Base-by-base conservation (phyloP, 2,329 filamentous ascomycete genomes). In the Madurella fahalii region DNA sequence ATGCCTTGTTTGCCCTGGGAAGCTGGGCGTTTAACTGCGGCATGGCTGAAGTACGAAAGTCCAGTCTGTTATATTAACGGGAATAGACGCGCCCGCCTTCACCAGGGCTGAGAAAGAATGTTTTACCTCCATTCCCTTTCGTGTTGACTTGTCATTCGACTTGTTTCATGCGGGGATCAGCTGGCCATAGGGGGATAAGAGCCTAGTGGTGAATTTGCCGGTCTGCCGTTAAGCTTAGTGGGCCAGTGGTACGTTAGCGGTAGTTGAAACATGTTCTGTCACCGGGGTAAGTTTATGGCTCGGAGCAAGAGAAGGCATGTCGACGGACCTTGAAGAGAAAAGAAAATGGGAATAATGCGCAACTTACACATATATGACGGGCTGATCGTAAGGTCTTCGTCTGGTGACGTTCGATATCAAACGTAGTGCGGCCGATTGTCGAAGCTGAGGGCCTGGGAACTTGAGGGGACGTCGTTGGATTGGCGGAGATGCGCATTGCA, bases 1-100 rank as follows among this genome's bases (percentile, higher is more conserved):
- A 72, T 71, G 69, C 69, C 56, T 54, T 57, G 39, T 25, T 18
- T 42, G 47, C 46, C 52, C 48, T 48, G 25, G 9, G 44, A 37
- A 9, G 13, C 34, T 37, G 34, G 41, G 13, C 30, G 16, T 47
- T 44, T 37, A 12, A 37, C 25, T 25, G 25, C n/a, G n/a, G n/a
- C n/a, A n/a, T n/a, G n/a, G n/a, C 7, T 25, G 25, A 25, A 25
- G 7, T 25, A 25, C 25, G 25, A 7, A 7, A 25, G 25, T 25
- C 3, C 25, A 7, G 25, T 7, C 25, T 25, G 7, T 25, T n/a
- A 42, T 50, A 47, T 50, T 30, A 47, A 45, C 18, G 40, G 9
- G 45, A 39, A 40, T n/a, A 31, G 16, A 40, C 42, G 34, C 40
- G 47, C 40, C 40, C 39, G 40, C n/a, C 40, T 30, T 42, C 45